Base-by-base conservation (phyloP, 495 filamentous ascomycete species). In the Articulospora tetracladia region DNA sequence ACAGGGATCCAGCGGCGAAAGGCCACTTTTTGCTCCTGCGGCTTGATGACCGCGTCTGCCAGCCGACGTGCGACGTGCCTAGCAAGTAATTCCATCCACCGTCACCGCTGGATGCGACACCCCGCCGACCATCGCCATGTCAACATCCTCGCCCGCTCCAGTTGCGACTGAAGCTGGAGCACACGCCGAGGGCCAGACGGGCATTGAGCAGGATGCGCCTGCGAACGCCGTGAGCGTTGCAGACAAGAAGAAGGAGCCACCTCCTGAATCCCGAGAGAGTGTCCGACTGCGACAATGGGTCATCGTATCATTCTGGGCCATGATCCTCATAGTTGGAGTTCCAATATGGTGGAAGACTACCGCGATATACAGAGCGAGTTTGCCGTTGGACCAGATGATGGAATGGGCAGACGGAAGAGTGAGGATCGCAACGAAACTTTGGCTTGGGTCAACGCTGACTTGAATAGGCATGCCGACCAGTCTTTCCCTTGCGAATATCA, bases 311-410 rank as follows among this genome's bases (percentile, higher is more conserved):
- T 98, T 98, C 68, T 98, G 94, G 95, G 77, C 83, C 20, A 85
- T 97, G 17, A 91, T 95, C 13, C 69, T 96, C 24, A 83, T 88
- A 30, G 77, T 98, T 19, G 95, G 94, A 19, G 73, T 98, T 60
- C 94, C 94, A 64, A 87, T 96, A 85, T 98, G 94, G 94, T 91
- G 91, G 85, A 85, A 86, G 70, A 98, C 94, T n/a, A 98, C 95
- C 0, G 87, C 90, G 0, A 94, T 98, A 66, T 91, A 97, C 75
- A 84, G 94, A 46, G 92, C 94, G 1, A 80, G 84, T 36, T 75
- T 98, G 65, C 94, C 94, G 36, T 72, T 97, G 67, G 79, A 86
- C 66, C 83, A 88, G 59, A 98, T 98, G 94, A 83, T 87, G 52
- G 84, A 89, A 57, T 98, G 94, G 94, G 89, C 93, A 15, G 89